phyloP scores from a whole-genome alignment of 805 yeast species.

The Kazachstania kunashirensis region DNA sequence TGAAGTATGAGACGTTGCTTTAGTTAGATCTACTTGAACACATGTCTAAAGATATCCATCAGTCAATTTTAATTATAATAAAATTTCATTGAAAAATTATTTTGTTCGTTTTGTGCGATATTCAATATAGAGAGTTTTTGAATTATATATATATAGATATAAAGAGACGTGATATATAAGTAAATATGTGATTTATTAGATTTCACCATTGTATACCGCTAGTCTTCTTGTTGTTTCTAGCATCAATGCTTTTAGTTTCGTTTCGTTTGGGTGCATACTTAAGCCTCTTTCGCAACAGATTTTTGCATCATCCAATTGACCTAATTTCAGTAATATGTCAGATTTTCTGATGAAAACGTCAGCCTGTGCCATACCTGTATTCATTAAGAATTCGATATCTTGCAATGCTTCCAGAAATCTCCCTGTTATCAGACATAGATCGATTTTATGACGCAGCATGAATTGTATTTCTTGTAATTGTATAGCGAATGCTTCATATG shows the following conservation, averaged over 20 bases:
- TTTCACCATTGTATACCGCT: constrained; percentile 27
- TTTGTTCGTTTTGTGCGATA: too few relatives aligned
- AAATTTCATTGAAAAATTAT: too few relatives aligned
- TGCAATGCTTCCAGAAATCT: constrained; percentile 51
- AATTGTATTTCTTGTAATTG: constrained; percentile 59
- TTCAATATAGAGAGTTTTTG: too few relatives aligned
- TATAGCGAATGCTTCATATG: constrained; percentile 65
- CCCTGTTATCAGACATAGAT: constrained; percentile 49
- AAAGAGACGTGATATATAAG: neutral
- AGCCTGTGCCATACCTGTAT: constrained; percentile 48
- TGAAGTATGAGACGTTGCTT: too few relatives aligned
- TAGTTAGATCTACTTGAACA: too few relatives aligned
- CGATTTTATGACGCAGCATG: constrained; percentile 62
- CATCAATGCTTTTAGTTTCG: constrained; percentile 22
- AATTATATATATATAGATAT: neutral
- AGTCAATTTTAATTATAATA: too few relatives aligned
- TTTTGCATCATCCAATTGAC: constrained; percentile 51
- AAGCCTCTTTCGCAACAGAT: constrained; percentile 66
- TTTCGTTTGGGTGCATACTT: constrained; percentile 47
- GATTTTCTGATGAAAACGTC: constrained; percentile 69
- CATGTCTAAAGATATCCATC: too few relatives aligned
- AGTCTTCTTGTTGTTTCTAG: constrained; percentile 21
- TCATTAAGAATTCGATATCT: constrained; percentile 58
- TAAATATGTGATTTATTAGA: constrained; percentile 4
- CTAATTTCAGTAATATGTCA: constrained; percentile 51